A percentile compares a stretch with the other conserved stretches of the same genome.
These are phyloP conservation scores for Raffaelea ambrosiae DNA, from an alignment of 2,329 filamentous ascomycete species.

Conservation along the genomic window DNA sequence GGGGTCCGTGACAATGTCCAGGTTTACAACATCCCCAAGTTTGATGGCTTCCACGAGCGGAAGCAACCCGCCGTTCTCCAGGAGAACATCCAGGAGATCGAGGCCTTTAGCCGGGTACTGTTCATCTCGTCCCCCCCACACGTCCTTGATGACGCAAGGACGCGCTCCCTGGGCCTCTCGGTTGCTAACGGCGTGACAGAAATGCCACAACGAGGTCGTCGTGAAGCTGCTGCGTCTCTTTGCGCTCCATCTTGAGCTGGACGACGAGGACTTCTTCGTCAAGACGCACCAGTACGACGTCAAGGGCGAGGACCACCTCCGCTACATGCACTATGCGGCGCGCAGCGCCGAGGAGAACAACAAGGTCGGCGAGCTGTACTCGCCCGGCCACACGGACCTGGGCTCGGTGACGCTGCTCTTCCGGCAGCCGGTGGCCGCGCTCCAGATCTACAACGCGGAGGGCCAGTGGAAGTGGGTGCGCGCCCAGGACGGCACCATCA, in stretches of 20 bases:
- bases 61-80: slow-evolving; percentile 26
- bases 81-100: slow-evolving; percentile 43
- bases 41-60: slow-evolving; percentile 28
- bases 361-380: slow-evolving; percentile 16
- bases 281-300: slow-evolving; percentile 46
- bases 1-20: slow-evolving; percentile 45
- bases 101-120: slow-evolving; percentile 35
- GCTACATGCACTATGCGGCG: slow-evolving; percentile 49
- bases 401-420: slow-evolving; percentile 45
- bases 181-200: background rate
- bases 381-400: slow-evolving; percentile 40
- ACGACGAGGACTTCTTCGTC: slow-evolving; percentile 48
- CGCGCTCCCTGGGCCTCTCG: no score
- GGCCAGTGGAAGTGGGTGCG: slow-evolving; percentile 35
- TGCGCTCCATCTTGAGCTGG: slow-evolving; percentile 48
- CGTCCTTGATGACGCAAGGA: no score
- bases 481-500: slow-evolving; percentile 35
- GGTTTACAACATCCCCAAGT: slow-evolving; percentile 54
- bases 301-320: slow-evolving; percentile 45
- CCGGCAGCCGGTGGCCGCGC: slow-evolving; percentile 42
- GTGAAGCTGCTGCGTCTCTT: slow-evolving; percentile 47
- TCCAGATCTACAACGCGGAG: slow-evolving; percentile 35
- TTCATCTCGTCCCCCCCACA: slow-evolving; percentile 12
- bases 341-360: slow-evolving; percentile 25
- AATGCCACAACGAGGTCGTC: slow-evolving; percentile 38